These are phyloP conservation scores for Arthrobotrys entomopaga DNA, from an alignment of 2,329 filamentous ascomycete species.

Conservation along the genomic window DNA sequence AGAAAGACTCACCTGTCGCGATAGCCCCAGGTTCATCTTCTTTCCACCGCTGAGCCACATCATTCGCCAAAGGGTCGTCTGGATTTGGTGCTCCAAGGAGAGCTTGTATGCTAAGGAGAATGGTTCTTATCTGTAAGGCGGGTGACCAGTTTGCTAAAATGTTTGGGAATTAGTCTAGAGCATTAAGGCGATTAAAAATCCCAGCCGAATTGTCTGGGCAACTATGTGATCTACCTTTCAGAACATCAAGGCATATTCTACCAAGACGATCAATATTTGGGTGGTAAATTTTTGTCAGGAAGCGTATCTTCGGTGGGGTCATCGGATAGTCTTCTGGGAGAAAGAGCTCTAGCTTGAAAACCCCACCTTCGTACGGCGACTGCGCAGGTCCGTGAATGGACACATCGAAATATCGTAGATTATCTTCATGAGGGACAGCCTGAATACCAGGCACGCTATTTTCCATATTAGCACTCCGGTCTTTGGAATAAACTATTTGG, in stretches of 20 bases:
- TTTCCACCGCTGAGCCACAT: conserved; percentile 98
- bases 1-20: conserved; percentile 74
- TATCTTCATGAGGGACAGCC: conserved; percentile 94
- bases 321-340: conserved; percentile 98
- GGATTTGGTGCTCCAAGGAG: conserved; percentile 95
- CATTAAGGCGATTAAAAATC: no score
- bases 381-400: conserved; percentile 84
- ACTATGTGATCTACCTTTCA: conserved; percentile 78
- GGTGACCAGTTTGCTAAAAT: conserved; percentile 94
- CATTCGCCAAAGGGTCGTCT: conserved; percentile 96
- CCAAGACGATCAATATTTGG: conserved; percentile 98
- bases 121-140: conserved; percentile 95
- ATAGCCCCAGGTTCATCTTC: conserved; percentile 94
- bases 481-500: neutral
- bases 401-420: conserved; percentile 97
- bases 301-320: conserved; percentile 98
- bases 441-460: conserved; percentile 94
- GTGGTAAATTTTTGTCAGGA: conserved; percentile 98
- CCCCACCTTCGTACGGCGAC: conserved; percentile 69
- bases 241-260: conserved; percentile 93
- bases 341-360: conserved; percentile 97
- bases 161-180: no score
- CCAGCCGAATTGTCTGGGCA: neutral
- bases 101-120: conserved; percentile 97
- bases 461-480: conserved; percentile 42